Percentiles rank a stretch among this genome's conserved stretches.
Evolutionary conservation across 2,329 filamentous ascomycete genomes (phyloP).

Genomic region (Aspergillus nomiae): DNA sequence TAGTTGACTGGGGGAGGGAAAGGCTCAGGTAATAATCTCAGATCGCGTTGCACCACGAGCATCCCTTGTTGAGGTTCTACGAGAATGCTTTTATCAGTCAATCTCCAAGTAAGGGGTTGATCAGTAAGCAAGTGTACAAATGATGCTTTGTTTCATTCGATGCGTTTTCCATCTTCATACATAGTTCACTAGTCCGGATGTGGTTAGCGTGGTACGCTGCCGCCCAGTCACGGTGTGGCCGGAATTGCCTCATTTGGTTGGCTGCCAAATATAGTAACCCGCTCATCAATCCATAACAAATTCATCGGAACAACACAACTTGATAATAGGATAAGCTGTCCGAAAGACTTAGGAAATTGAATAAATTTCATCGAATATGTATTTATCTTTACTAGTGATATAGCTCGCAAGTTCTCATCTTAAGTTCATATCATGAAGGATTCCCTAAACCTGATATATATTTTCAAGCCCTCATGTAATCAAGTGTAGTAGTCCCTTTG

Average conservation of each 20-base stretch:
- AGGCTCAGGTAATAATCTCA: neutral
- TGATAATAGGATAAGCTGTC: too few species aligned
- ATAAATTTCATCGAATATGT: too few species aligned
- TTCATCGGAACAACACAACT: too few species aligned
- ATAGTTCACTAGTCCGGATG: neutral
- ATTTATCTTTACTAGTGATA: too few species aligned
- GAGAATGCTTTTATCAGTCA: neutral
- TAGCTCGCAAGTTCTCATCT: too few species aligned
- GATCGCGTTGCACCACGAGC: neutral
- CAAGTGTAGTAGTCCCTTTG: too few species aligned
- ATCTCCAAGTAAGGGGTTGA: neutral
- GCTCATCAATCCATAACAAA: too few species aligned
- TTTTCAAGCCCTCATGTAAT: too few species aligned
- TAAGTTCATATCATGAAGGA: too few species aligned
- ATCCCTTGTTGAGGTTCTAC: neutral
- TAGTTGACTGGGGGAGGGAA: neutral
- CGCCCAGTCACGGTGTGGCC: too few species aligned
- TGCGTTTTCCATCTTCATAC: neutral
- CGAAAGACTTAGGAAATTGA: too few species aligned
- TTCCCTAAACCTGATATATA: too few species aligned
- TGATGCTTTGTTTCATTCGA: neutral
- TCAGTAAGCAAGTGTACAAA: neutral
- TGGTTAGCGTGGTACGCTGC: neutral
- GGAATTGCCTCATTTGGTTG: neutral
- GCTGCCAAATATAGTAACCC: neutral